Evolutionary conservation across 202 grass and related monocot genomes (phyloP).

Genomic region (Zoysia matrella): DNA sequence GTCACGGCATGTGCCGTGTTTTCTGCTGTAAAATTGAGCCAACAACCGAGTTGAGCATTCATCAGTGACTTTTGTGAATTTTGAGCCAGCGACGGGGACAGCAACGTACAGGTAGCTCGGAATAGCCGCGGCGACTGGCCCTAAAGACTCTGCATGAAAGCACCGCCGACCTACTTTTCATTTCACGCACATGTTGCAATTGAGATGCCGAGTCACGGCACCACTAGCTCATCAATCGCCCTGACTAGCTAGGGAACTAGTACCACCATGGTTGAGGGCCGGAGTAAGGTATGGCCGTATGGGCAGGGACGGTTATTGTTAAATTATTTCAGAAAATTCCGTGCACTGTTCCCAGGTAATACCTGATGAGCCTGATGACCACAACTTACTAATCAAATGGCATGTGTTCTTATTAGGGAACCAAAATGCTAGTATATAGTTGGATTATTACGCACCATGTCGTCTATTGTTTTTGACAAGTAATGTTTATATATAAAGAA

Average conservation of each 20-base stretch:
- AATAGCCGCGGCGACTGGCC: background rate
- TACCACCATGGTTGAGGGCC: background rate
- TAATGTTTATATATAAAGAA: background rate
- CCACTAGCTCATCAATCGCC: background rate
- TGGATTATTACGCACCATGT: background rate
- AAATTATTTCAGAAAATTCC: constrained; percentile 23
- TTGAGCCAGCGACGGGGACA: background rate
- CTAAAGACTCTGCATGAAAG: constrained; percentile 47
- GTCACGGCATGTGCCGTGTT: background rate
- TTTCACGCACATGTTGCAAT: constrained; percentile 44
- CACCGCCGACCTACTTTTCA: constrained; percentile 29
- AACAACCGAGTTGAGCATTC: background rate
- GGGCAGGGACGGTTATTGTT: constrained; percentile 20
- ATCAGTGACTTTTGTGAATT: too few relatives aligned
- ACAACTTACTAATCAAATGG: background rate
- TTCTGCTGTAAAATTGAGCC: background rate
- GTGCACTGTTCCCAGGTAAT: constrained; percentile 7
- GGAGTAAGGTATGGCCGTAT: background rate
- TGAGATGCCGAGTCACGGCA: background rate
- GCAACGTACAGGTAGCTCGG: background rate
- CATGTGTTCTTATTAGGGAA: background rate
- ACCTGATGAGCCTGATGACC: background rate
- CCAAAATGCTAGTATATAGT: background rate
- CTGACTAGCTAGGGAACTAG: background rate
- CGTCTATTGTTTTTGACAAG: background rate